phyloP scores from a whole-genome alignment of 495 filamentous ascomycete species.

The Penicillium angulare region DNA sequence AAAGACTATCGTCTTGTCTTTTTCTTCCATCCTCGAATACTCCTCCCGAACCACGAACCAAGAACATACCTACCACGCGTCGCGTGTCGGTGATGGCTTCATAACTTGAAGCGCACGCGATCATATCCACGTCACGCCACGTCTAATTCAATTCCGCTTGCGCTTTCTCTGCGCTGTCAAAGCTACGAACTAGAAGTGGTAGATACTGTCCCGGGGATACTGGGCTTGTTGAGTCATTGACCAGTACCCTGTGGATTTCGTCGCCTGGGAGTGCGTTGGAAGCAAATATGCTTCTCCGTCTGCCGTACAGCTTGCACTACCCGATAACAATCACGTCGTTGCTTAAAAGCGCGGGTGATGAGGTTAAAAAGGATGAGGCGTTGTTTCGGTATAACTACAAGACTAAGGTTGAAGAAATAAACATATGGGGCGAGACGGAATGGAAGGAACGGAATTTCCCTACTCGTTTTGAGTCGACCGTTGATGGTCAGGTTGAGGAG shows the following conservation, averaged over 20 bases:
- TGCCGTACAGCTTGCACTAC: conserved; percentile 69
- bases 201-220: background rate
- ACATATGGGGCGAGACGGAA: conserved; percentile 62
- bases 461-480: conserved; percentile 74
- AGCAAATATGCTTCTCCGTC: conserved; percentile 50
- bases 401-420: conserved; percentile 70
- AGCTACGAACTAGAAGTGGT: background rate
- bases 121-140: no score
- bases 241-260: conserved; percentile 1
- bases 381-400: conserved; percentile 85
- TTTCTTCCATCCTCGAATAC: background rate
- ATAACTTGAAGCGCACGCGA: conserved; percentile 31
- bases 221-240: conserved; percentile 3
- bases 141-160: conserved; percentile 9
- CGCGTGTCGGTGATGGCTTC: conserved; percentile 36
- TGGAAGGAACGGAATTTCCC: conserved; percentile 70
- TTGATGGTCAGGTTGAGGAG: conserved; percentile 70
- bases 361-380: conserved; percentile 69
- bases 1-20: background rate
- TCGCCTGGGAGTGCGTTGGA: conserved; percentile 17
- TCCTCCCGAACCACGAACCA: background rate
- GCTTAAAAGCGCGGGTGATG: conserved; percentile 70
- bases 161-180: conserved; percentile 1
- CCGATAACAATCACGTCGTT: conserved; percentile 92
- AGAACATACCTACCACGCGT: conserved; percentile 16